A percentile compares a stretch with the other conserved stretches of the same genome.
Evolutionary conservation across 2,329 filamentous ascomycete species (phyloP).

Genomic region (Akanthomyces dipterigenus): DNA sequence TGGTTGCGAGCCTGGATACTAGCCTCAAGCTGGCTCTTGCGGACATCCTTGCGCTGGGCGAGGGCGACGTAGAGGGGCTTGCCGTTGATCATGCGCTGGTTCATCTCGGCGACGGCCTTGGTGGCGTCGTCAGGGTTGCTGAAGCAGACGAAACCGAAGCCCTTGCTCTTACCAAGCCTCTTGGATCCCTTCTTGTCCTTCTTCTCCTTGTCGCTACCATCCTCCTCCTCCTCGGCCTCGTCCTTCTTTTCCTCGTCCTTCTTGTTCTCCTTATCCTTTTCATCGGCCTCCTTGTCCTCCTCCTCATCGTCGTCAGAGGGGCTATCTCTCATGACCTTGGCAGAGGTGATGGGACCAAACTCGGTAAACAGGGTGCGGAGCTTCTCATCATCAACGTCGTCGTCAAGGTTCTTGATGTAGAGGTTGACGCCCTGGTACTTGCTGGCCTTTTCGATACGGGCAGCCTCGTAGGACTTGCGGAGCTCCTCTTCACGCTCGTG

Average conservation of each 20-base stretch:
- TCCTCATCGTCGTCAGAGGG: slow-evolving; percentile 48
- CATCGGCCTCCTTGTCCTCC: slow-evolving; percentile 47
- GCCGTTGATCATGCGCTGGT: slow-evolving; percentile 95
- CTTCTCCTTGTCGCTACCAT: slow-evolving; percentile 48
- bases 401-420: slow-evolving; percentile 98
- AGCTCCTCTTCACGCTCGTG: slow-evolving; percentile 99
- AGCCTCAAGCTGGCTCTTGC: slow-evolving; percentile 97
- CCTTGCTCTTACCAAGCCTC: slow-evolving; percentile 96
- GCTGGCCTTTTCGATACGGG: slow-evolving; percentile 93
- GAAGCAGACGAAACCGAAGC: slow-evolving; percentile 99
- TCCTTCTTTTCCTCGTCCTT: slow-evolving; percentile 41
- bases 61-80: slow-evolving; percentile 98
- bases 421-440: slow-evolving; percentile 99
- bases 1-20: slow-evolving; percentile 99
- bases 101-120: slow-evolving; percentile 99
- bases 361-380: slow-evolving; percentile 86
- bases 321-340: slow-evolving; percentile 97
- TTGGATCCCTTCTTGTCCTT: slow-evolving; percentile 50
- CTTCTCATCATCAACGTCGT: slow-evolving; percentile 97
- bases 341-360: slow-evolving; percentile 93
- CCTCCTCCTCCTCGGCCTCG: slow-evolving; percentile 35
- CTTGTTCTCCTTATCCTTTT: slow-evolving; percentile 47
- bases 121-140: slow-evolving; percentile 98
- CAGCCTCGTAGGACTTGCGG: slow-evolving; percentile 96
- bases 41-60: slow-evolving; percentile 98